Evolutionary conservation across 2,329 filamentous ascomycete species (phyloP).

Genomic region (Helotiales sp.): DNA sequence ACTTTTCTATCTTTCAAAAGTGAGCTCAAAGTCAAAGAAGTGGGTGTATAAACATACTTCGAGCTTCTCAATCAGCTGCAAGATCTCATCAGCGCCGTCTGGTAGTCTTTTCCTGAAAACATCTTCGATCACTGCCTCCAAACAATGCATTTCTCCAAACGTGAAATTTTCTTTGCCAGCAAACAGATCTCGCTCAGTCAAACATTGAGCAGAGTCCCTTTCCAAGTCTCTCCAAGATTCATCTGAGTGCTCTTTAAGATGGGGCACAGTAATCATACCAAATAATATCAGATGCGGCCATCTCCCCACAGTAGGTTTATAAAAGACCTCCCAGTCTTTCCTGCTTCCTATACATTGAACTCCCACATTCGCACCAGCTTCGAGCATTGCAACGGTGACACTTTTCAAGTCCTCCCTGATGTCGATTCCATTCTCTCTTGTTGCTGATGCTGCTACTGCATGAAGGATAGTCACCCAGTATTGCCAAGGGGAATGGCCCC

Average conservation of each 20-base stretch:
- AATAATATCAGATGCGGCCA: not conserved
- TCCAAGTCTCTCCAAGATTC: not conserved
- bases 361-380: not conserved
- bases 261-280: not conserved
- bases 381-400: not conserved
- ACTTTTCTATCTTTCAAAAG: not conserved
- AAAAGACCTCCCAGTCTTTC: not conserved
- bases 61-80: not conserved
- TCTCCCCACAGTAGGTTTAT: not conserved
- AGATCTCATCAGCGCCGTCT: not conserved
- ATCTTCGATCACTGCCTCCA: slow-evolving; percentile 1
- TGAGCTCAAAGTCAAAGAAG: not conserved
- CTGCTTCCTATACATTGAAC: not conserved
- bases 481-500: not conserved
- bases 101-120: not conserved
- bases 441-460: not conserved
- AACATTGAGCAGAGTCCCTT: not conserved
- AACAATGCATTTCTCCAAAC: not conserved
- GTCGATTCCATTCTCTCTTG: not conserved
- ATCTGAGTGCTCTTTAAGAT: not conserved
- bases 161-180: not conserved
- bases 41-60: not conserved
- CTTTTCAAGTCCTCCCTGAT: not conserved
- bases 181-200: not conserved
- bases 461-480: not conserved